phyloP scores from a whole-genome alignment of 768 basidiomycete species.

The Ramaria sp. region DNA sequence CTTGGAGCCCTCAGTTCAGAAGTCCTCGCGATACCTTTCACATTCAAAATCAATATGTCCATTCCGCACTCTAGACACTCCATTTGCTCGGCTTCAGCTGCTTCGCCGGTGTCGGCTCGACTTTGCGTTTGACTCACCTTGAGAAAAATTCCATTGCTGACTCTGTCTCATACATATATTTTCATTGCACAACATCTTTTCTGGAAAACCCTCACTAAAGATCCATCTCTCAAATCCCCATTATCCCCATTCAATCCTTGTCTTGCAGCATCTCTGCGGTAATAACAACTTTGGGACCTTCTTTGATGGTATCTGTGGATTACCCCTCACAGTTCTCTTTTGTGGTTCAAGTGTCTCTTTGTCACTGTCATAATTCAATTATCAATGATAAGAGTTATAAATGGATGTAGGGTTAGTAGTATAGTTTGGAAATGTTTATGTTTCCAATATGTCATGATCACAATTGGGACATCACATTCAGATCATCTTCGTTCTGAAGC shows the following conservation, averaged over 20 bases:
- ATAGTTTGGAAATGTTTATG: no score
- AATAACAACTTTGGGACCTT: background rate
- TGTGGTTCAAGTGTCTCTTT: background rate
- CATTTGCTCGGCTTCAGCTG: slow-evolving; percentile 7
- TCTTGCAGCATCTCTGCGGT: background rate
- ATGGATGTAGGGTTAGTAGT: no score
- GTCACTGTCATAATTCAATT: no score
- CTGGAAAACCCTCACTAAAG: slow-evolving; percentile 14
- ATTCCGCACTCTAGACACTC: slow-evolving; percentile 6
- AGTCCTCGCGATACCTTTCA: slow-evolving; percentile 21
- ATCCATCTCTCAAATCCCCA: slow-evolving; percentile 4
- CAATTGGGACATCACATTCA: no score
- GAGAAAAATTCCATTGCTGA: slow-evolving; percentile 13
- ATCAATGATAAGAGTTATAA: no score
- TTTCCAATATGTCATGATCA: no score
- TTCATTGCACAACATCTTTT: slow-evolving; percentile 16
- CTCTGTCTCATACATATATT: slow-evolving; percentile 16
- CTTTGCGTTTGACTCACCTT: slow-evolving; percentile 12
- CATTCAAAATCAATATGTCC: slow-evolving; percentile 20
- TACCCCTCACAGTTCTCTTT: background rate
- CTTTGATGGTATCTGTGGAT: background rate
- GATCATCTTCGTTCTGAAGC: no score
- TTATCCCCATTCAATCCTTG: background rate
- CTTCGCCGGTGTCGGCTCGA: slow-evolving; percentile 11
- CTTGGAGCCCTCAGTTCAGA: slow-evolving; percentile 18